A percentile compares a stretch with the other conserved stretches of the same genome.
phyloP scores from a whole-genome alignment of 257 asterid genomes.

The Ajuga chamaepitys region DNA sequence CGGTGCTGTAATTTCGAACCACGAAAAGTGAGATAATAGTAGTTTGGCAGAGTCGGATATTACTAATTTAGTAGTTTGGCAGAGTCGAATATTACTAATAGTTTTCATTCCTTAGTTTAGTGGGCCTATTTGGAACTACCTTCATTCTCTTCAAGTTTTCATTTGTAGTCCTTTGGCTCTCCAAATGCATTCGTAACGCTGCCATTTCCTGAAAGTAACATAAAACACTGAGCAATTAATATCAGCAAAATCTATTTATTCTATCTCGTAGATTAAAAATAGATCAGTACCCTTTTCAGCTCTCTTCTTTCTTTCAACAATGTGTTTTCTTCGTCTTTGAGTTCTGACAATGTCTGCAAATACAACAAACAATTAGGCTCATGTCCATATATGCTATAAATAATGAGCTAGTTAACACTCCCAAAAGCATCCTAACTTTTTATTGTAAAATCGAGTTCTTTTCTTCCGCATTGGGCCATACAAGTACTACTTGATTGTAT shows the following conservation, averaged over 20 bases:
- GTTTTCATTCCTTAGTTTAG: no score
- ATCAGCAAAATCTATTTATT: background rate
- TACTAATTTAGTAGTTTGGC: no score
- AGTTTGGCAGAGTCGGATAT: no score
- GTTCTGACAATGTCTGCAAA: constrained; percentile 50
- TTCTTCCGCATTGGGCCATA: background rate
- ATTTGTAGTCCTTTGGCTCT: constrained; percentile 39
- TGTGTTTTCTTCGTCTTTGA: constrained; percentile 43
- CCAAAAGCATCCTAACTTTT: no score
- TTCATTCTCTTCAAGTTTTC: constrained; percentile 55
- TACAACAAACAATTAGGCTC: background rate
- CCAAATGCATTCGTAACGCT: constrained; percentile 34
- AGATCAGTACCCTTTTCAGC: constrained; percentile 46
- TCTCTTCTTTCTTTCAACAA: constrained; percentile 49
- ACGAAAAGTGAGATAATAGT: no score
- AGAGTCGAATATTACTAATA: no score
- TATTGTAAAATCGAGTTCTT: no score
- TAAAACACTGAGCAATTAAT: background rate
- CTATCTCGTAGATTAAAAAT: background rate
- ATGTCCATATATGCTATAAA: no score
- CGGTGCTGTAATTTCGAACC: no score
- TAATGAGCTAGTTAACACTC: no score
- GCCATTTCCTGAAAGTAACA: constrained; percentile 40
- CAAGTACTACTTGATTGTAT: background rate
- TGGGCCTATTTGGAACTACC: constrained; percentile 39